Evolutionary conservation across 805 yeast genomes (phyloP).

Genomic region (Candida vaughaniae): DNA sequence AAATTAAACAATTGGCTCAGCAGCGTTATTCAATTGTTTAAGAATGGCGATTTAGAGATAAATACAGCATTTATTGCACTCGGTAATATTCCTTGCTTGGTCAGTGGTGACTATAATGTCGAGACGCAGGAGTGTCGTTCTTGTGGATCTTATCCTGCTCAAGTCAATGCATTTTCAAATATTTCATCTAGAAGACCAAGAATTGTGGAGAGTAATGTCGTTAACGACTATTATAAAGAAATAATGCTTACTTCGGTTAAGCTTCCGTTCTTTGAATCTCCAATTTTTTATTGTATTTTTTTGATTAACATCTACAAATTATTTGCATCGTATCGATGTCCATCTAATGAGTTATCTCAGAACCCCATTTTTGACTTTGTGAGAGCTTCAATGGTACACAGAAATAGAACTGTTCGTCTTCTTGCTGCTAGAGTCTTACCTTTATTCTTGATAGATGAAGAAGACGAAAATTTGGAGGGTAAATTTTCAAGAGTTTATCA

Average conservation of each 20-base stretch:
- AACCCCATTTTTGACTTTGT: conserved; percentile 32
- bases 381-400: conserved; percentile 34
- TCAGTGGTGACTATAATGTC: conserved; percentile 34
- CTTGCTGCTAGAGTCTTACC: conserved; percentile 55
- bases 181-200: conserved; percentile 4
- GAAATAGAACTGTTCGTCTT: conserved; percentile 55
- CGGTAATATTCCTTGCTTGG: conserved; percentile 44
- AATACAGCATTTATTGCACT: conserved; percentile 33
- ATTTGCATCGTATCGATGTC: conserved; percentile 54
- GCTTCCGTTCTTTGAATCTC: conserved; percentile 11
- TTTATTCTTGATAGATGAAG: conserved; percentile 40
- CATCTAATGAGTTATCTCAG: conserved; percentile 20
- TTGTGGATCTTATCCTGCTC: conserved; percentile 23
- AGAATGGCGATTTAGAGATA: not conserved
- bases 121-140: conserved; percentile 29
- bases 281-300: conserved; percentile 39
- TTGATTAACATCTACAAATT: conserved; percentile 49
- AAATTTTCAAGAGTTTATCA: conserved; percentile 45
- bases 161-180: not conserved
- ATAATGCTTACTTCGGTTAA: conserved; percentile 16
- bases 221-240: conserved; percentile 22
- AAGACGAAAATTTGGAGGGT: conserved; percentile 36
- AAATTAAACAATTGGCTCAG: conserved; percentile 2
- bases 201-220: conserved; percentile 21
- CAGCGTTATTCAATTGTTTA: not conserved